Conservation (phyloP, 768 basidiomycete genomes). For the Phanerodontia chrysosporium region DNA sequence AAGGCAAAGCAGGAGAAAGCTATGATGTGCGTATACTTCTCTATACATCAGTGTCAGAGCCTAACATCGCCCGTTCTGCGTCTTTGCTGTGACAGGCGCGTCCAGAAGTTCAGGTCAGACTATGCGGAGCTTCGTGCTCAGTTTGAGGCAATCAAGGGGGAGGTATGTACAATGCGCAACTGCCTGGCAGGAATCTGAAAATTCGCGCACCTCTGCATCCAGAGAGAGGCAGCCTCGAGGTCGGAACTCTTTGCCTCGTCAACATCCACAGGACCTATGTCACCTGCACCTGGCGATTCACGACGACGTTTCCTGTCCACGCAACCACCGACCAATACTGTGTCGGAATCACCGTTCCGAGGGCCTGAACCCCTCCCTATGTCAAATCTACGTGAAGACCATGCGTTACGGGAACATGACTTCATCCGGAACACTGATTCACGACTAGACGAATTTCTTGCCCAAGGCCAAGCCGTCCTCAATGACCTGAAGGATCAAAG, state of each 20-base stretch:
- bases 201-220: slow-evolving; percentile 5
- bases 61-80: too few relatives aligned
- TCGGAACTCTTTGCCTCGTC: slow-evolving; percentile 57
- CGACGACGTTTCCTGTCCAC: slow-evolving; percentile 57
- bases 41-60: too few relatives aligned
- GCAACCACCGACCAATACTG: slow-evolving; percentile 31
- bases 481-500: slow-evolving; percentile 92
- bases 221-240: slow-evolving; percentile 61
- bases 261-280: slow-evolving; percentile 30
- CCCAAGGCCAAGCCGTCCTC: slow-evolving; percentile 87
- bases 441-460: slow-evolving; percentile 84
- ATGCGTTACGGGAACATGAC: slow-evolving; percentile 83
- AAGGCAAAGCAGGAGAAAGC: slow-evolving; percentile 97
- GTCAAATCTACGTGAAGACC: slow-evolving; percentile 60
- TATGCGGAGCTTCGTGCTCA: slow-evolving; percentile 78
- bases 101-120: slow-evolving; percentile 87
- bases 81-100: slow-evolving; percentile 53
- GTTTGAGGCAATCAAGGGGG: slow-evolving; percentile 73
- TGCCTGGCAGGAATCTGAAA: not conserved
- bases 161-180: slow-evolving; percentile 36
- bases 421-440: slow-evolving; percentile 83
- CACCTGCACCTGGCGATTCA: slow-evolving; percentile 47
- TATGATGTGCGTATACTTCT: slow-evolving; percentile 54
- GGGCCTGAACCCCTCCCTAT: slow-evolving; percentile 45
- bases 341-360: slow-evolving; percentile 86